Percentiles rank a stretch among this genome's conserved stretches.
phyloP scores from a whole-genome alignment of 768 basidiomycete species.

The Coprinopsis cinerea region DNA sequence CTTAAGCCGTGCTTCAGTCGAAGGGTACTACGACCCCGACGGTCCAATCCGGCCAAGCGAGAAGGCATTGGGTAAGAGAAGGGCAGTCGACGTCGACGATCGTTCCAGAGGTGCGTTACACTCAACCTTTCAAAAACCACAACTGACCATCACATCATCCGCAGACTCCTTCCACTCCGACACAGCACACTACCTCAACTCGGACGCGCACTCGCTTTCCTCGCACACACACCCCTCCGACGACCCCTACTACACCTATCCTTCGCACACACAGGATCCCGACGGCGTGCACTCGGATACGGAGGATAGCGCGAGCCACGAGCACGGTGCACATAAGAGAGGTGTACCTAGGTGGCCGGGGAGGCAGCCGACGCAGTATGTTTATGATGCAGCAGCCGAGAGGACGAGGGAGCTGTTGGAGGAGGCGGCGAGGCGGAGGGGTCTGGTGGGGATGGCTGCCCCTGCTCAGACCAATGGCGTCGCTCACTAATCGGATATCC shows the following conservation, averaged over 20 bases:
- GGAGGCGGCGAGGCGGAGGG: constrained; percentile 25
- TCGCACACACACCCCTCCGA: too few relatives aligned
- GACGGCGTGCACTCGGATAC: constrained; percentile 6
- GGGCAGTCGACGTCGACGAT: constrained; percentile 41
- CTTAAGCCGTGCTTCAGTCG: constrained; percentile 10
- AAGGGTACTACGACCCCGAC: constrained; percentile 20
- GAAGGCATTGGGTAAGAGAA: constrained; percentile 85
- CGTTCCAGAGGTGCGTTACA: constrained; percentile 19
- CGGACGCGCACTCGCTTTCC: too few relatives aligned
- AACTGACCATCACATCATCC: constrained; percentile 18
- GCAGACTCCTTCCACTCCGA: constrained; percentile 30
- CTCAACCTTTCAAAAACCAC: neutral
- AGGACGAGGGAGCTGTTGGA: constrained; percentile 56
- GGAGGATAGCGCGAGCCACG: constrained; percentile 22
- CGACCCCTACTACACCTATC: constrained; percentile 49
- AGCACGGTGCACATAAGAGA: too few relatives aligned
- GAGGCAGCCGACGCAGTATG: constrained; percentile 63
- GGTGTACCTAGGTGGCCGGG: too few relatives aligned
- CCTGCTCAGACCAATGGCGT: too few relatives aligned
- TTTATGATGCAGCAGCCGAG: constrained; percentile 92
- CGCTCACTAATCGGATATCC: too few relatives aligned
- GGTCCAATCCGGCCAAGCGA: constrained; percentile 64
- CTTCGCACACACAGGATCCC: too few relatives aligned
- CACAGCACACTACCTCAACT: too few relatives aligned
- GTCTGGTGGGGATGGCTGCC: too few relatives aligned